phyloP scores from a whole-genome alignment of 2,329 filamentous ascomycete genomes.

The Hypoxylon sp. region DNA sequence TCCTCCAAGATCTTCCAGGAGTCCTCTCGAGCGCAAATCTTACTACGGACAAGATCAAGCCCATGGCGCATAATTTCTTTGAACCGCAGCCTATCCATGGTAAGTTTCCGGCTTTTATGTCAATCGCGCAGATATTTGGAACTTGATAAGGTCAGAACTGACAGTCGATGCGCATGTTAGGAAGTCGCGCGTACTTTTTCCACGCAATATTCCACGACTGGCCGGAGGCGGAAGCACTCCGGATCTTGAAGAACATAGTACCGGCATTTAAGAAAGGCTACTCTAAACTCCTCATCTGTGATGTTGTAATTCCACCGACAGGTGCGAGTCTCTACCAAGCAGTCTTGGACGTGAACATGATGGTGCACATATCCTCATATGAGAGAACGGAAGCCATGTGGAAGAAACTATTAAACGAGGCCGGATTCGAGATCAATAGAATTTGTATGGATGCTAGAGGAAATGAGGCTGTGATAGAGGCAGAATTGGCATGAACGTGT shows the following conservation, averaged over 20 bases:
- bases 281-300: constrained; percentile 61
- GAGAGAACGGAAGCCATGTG: constrained; percentile 46
- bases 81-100: constrained; percentile 52
- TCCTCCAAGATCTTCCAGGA: constrained; percentile 59
- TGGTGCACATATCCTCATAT: constrained; percentile 40
- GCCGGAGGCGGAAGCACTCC: constrained; percentile 53
- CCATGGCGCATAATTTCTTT: constrained; percentile 55
- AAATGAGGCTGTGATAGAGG: constrained; percentile 46
- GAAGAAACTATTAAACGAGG: constrained; percentile 39
- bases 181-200: constrained; percentile 55
- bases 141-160: constrained; percentile 1
- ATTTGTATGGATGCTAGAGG: constrained; percentile 42
- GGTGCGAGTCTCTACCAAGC: constrained; percentile 50
- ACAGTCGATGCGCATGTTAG: constrained; percentile 30
- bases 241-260: constrained; percentile 55
- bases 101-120: constrained; percentile 24
- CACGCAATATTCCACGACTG: constrained; percentile 59
- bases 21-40: constrained; percentile 42
- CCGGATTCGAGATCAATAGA: constrained; percentile 43
- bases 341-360: constrained; percentile 46
- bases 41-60: constrained; percentile 47
- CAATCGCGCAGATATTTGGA: background rate
- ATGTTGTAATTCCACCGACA: constrained; percentile 58
- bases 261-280: constrained; percentile 55
- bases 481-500: constrained; percentile 43